These are phyloP conservation scores for Mucor velutinosus DNA, from an alignment of 371 early-diverging fungal genomes.

Conservation along the genomic window DNA sequence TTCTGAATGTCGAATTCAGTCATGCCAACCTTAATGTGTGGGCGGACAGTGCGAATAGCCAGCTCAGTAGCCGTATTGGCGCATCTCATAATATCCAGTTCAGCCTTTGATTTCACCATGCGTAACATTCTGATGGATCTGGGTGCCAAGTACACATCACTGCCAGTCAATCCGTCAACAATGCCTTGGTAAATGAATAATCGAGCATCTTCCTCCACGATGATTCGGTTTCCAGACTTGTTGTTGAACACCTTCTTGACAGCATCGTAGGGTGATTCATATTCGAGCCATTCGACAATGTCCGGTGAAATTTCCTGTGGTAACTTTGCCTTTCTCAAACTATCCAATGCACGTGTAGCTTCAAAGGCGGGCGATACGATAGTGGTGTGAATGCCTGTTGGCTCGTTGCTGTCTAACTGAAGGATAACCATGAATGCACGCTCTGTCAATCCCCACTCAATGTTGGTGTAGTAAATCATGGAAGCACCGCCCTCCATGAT, in stretches of 20 bases:
- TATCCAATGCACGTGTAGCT: constrained; percentile 48
- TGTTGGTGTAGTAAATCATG: constrained; percentile 56
- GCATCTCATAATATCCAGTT: constrained; percentile 57
- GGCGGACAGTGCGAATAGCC: constrained; percentile 51
- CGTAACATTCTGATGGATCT: constrained; percentile 44
- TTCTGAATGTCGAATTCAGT: constrained; percentile 48
- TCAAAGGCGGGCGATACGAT: constrained; percentile 62
- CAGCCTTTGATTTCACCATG: constrained; percentile 54
- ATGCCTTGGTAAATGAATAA: constrained; percentile 54
- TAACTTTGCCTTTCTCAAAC: constrained; percentile 30
- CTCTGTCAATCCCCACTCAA: constrained; percentile 56
- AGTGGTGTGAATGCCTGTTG: constrained; percentile 39
- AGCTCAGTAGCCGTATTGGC: constrained; percentile 54
- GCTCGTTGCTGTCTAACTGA: constrained; percentile 22
- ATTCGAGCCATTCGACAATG: constrained; percentile 51
- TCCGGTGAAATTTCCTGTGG: constrained; percentile 23
- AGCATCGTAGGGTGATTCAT: constrained; percentile 51
- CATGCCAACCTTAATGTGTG: constrained; percentile 45
- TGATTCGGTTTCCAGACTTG: constrained; percentile 20
- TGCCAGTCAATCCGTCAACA: constrained; percentile 13
- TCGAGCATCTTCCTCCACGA: constrained; percentile 54
- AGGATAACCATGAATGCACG: constrained; percentile 56
- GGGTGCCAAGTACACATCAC: constrained; percentile 42
- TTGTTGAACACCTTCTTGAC: constrained; percentile 25
- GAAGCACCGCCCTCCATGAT: constrained; percentile 58